Conservation (phyloP, 345 rosid genomes). For the Aethionema arabicum region DNA sequence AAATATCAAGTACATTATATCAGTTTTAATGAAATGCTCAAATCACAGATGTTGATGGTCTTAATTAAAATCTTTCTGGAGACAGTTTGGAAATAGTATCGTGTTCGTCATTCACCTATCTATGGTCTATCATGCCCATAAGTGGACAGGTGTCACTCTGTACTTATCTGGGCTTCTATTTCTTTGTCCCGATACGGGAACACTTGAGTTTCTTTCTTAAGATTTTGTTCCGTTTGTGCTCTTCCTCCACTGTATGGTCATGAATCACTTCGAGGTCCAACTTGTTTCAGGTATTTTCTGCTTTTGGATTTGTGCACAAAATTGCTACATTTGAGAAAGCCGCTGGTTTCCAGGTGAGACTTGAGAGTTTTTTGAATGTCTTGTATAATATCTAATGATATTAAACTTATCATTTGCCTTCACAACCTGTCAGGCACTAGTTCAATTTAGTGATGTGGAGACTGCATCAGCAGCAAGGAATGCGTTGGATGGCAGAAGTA, state of each 20-base stretch:
- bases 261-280: constrained; percentile 26
- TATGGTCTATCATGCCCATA: constrained; percentile 71
- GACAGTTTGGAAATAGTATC: constrained; percentile 75
- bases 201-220: constrained; percentile 34
- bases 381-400: constrained; percentile 15
- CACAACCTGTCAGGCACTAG: constrained; percentile 64
- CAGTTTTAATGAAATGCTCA: constrained; percentile 43
- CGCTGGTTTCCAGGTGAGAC: constrained; percentile 88
- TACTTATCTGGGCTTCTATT: constrained; percentile 52
- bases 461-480: constrained; percentile 81
- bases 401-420: constrained; percentile 23
- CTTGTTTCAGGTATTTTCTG: constrained; percentile 85
- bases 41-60: constrained; percentile 69
- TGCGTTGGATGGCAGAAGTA: constrained; percentile 96
- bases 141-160: constrained; percentile 83
- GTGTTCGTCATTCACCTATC: constrained; percentile 70
- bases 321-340: constrained; percentile 98
- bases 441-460: constrained; percentile 86
- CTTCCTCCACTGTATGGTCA: constrained; percentile 8
- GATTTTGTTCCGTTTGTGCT: constrained; percentile 20
- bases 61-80: constrained; percentile 68
- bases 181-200: constrained; percentile 23
- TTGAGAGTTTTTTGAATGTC: constrained; percentile 20
- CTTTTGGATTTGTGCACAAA: constrained; percentile 97
- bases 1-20: constrained; percentile 18